These are phyloP conservation scores for Apiospora sp. DNA, from an alignment of 2,329 filamentous ascomycete genomes.

Conservation along the genomic window DNA sequence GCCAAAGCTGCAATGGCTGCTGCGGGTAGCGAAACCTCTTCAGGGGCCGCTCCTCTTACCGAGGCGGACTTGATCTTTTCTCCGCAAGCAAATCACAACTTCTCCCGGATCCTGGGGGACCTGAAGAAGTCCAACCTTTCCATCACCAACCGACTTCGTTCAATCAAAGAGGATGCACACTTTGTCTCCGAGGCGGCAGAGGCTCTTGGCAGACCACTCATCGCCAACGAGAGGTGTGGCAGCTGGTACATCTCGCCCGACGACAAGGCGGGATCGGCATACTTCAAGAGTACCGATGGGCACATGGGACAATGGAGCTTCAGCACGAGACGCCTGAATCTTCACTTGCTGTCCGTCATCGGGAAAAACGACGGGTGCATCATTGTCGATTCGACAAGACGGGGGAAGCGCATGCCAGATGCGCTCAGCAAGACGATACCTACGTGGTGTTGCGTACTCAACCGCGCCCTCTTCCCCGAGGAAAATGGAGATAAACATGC, in stretches of 20 bases:
- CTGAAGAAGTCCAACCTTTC: constrained; percentile 81
- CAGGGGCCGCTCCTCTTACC: constrained; percentile 13
- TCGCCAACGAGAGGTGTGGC: constrained; percentile 94
- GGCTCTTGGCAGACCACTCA: constrained; percentile 69
- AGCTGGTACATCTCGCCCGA: constrained; percentile 87
- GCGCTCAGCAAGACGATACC: constrained; percentile 93
- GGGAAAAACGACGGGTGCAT: constrained; percentile 76
- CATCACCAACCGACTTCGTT: constrained; percentile 81
- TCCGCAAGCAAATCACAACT: constrained; percentile 64
- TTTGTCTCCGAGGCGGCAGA: constrained; percentile 73
- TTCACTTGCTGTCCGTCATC: constrained; percentile 78
- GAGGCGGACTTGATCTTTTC: constrained; percentile 56
- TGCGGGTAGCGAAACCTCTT: not conserved
- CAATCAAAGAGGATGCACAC: constrained; percentile 76
- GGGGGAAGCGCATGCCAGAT: constrained; percentile 95
- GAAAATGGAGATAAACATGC: constrained; percentile 46
- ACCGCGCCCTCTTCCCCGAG: constrained; percentile 75
- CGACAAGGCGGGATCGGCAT: constrained; percentile 76
- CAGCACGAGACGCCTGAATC: constrained; percentile 82
- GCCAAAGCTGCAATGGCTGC: not conserved
- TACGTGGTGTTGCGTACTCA: constrained; percentile 91
- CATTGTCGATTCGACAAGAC: constrained; percentile 90
- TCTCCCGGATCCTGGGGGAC: constrained; percentile 74
- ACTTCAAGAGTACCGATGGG: constrained; percentile 98
- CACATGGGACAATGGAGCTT: constrained; percentile 93